Evolutionary conservation across 352 stramenopile genomes (phyloP).

Genomic region (Pythium monospermum): DNA sequence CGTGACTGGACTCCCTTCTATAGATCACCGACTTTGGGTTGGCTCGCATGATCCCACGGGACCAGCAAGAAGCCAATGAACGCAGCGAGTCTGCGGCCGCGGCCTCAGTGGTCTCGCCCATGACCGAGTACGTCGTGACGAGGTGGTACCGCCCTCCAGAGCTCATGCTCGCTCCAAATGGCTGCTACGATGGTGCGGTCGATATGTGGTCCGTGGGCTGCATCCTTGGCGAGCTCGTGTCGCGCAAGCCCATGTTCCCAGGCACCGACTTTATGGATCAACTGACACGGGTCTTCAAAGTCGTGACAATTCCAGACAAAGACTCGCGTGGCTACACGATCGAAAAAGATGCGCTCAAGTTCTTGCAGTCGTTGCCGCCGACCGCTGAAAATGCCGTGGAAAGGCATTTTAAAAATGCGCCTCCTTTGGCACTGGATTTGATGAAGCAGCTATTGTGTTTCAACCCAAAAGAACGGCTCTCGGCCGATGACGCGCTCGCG

Average conservation of each 20-base stretch:
- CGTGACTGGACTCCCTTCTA: conserved; percentile 1
- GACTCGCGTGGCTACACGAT: conserved; percentile 64
- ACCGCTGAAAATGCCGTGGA: conserved; percentile 52
- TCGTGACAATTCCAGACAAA: conserved; percentile 63
- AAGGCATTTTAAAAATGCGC: conserved; percentile 39
- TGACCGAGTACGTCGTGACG: conserved; percentile 90
- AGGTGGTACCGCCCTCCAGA: conserved; percentile 90
- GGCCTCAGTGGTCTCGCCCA: conserved; percentile 43
- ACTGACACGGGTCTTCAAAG: conserved; percentile 74
- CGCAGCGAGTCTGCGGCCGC: conserved; percentile 8
- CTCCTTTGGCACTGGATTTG: conserved; percentile 62
- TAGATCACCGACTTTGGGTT: conserved; percentile 94
- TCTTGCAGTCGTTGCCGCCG: conserved; percentile 64
- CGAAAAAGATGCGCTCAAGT: conserved; percentile 82
- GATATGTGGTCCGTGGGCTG: conserved; percentile 87
- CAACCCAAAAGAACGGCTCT: conserved; percentile 89
- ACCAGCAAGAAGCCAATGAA: conserved; percentile 22
- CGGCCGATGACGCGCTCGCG: conserved; percentile 80
- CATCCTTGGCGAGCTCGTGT: conserved; percentile 92
- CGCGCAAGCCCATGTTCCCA: conserved; percentile 72
- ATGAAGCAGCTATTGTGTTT: conserved; percentile 87
- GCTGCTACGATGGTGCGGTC: conserved; percentile 83
- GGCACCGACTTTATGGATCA: conserved; percentile 85
- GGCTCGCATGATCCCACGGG: conserved; percentile 77
- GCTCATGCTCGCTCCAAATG: conserved; percentile 89